Conservation (phyloP, 2,329 filamentous ascomycete species). For the Cladophialophora exuberans region DNA sequence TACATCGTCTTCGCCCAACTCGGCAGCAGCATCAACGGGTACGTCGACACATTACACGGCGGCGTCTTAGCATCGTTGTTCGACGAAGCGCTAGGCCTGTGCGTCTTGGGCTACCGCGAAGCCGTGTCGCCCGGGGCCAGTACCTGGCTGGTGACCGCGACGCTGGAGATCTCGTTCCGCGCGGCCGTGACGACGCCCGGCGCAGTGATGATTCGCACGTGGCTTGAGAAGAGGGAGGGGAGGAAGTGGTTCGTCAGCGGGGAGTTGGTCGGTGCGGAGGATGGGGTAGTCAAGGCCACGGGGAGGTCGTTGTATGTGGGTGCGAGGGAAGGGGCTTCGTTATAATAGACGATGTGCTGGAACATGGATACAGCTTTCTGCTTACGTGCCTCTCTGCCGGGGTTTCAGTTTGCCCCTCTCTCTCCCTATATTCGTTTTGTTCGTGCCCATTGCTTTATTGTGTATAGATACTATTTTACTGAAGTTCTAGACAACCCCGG, state of each 20-base stretch:
- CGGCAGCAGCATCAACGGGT: too few relatives aligned
- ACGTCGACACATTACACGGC: too few relatives aligned
- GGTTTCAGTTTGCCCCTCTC: too few relatives aligned
- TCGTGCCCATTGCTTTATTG: too few relatives aligned
- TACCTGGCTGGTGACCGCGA: conserved; percentile 21
- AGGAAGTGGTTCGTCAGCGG: conserved; percentile 33
- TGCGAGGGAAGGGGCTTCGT: not conserved
- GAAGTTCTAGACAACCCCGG: too few relatives aligned
- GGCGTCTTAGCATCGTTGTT: conserved; percentile 31
- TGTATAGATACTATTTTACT: too few relatives aligned
- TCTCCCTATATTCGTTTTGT: too few relatives aligned
- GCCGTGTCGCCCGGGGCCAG: conserved; percentile 7
- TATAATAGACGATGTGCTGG: conserved; percentile 1
- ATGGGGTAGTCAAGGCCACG: not conserved
- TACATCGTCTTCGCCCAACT: conserved; percentile 27
- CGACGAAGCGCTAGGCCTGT: conserved; percentile 29
- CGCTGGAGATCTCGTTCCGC: conserved; percentile 19
- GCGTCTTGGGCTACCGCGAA: conserved; percentile 19
- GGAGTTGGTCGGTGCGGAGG: not conserved
- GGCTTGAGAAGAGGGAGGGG: conserved; percentile 22
- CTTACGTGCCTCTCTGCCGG: too few relatives aligned
- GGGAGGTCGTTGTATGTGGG: not conserved
- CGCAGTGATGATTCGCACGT: conserved; percentile 21
- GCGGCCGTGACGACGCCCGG: conserved; percentile 21
- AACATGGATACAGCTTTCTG: too few relatives aligned